Evolutionary conservation across 2,329 filamentous ascomycete genomes (phyloP).

Genomic region (Cladosporium sp.): DNA sequence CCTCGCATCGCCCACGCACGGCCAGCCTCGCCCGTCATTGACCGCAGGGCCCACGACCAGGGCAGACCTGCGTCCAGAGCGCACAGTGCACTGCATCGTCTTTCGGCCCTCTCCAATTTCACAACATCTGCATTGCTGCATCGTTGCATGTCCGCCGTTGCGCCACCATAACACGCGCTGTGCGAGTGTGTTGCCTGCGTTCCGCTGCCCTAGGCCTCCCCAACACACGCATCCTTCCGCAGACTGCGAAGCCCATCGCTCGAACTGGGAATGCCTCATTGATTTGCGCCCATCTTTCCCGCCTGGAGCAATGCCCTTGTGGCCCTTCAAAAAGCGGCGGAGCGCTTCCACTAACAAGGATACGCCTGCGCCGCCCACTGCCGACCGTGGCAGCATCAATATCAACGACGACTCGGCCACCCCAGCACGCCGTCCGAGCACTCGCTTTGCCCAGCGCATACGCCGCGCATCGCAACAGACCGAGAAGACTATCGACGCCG

Average conservation of each 20-base stretch:
- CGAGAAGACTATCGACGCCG: slow-evolving; percentile 6
- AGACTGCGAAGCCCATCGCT: neutral
- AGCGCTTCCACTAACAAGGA: slow-evolving; percentile 18
- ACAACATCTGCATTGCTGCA: slow-evolving; percentile 7
- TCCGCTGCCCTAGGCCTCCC: neutral
- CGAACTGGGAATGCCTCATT: slow-evolving; percentile 6
- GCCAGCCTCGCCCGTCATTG: neutral
- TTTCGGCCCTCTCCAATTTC: slow-evolving; percentile 3
- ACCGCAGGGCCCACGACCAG: neutral
- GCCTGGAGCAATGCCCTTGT: slow-evolving; percentile 62
- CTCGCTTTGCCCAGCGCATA: slow-evolving; percentile 1
- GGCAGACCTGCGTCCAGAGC: neutral
- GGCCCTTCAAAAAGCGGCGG: slow-evolving; percentile 75
- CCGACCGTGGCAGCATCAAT: slow-evolving; percentile 43
- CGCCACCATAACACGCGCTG: slow-evolving; percentile 7
- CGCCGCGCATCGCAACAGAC: slow-evolving; percentile 9
- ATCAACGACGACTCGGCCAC: slow-evolving; percentile 41
- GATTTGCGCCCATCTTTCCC: neutral
- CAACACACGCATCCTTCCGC: neutral
- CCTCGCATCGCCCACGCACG: neutral
- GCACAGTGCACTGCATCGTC: neutral
- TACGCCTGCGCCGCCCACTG: slow-evolving; percentile 11
- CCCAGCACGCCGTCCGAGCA: slow-evolving; percentile 16
- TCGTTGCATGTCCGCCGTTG: neutral
- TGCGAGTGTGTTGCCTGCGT: neutral